Evolutionary conservation across 371 early-diverging fungal species (phyloP), one percentile per base, ranked within the genome.

Genomic region (Mortierella sp.): DNA sequence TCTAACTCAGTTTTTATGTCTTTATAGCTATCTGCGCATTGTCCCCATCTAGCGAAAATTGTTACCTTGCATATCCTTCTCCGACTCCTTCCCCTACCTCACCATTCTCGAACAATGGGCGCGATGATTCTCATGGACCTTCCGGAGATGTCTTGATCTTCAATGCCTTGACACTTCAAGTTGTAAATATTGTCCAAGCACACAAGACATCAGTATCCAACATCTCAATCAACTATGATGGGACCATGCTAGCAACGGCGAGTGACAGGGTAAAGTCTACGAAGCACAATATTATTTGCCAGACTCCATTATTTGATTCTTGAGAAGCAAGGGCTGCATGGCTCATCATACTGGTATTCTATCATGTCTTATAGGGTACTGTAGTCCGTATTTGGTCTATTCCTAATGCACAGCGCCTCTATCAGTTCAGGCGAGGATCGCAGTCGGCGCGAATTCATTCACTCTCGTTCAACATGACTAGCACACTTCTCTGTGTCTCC

Each of bases 321-420:
- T 6, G 19, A 6, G 50, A 10, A 15, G 21, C 50, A 50, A 10
- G 21, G 0, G 50, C 70, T 58, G 28, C 50, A 52, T 1, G 28
- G 52, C 3, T 63, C 64, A 33, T 41, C 52, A 48, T 5, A 6
- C 3, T 6, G 6, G 36, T 5, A 36, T 36, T 3, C 36, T 3
- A 36, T 5, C 7, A 36, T 36, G 36, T 6, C 7, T 36, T 50
- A 48, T 70, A 95, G 95, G 99, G 99, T 2, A 99, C 99, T 1
- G 95, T 99, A 2, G 96, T 99, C 64, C 93, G 99, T 19, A 97
- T 99, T 11, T 98, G 97, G 75, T 90, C 96, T 1, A 88, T 97
- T 28, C 96, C 96, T 11, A 89, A 92, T 65, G 97, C 95, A 38
- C 88, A 93, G 69, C 93, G 95, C 76, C 89, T 98, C n/a, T 95